Percentiles rank a stretch among this genome's conserved stretches.
Conservation (phyloP, 1,284 basidiomycete species). For the Sutorius eximius region DNA sequence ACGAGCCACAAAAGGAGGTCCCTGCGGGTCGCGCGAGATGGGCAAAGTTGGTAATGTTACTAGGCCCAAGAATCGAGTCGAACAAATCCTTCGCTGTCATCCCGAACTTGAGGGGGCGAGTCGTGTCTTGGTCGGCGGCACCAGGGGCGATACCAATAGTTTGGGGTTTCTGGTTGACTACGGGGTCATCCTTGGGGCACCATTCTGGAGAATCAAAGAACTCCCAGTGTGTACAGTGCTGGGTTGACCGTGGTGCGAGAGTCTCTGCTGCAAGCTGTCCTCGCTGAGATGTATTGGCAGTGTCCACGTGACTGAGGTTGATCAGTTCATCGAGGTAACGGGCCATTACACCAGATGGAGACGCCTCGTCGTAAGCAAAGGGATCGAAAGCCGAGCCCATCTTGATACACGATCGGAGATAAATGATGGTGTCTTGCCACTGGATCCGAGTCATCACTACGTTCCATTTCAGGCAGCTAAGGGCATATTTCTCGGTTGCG, state of each 20-base stretch:
- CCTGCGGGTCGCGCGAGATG: constrained; percentile 11
- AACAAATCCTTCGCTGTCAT: constrained; percentile 33
- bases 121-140: constrained; percentile 7
- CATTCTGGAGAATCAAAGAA: constrained; percentile 24
- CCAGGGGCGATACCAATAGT: constrained; percentile 34
- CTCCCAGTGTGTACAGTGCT: constrained; percentile 7
- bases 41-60: background rate
- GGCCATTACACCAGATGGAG: constrained; percentile 21
- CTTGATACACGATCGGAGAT: constrained; percentile 32
- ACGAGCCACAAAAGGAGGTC: constrained; percentile 28
- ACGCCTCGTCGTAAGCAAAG: constrained; percentile 22
- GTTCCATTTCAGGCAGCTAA: constrained; percentile 33
- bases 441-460: constrained; percentile 24
- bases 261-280: constrained; percentile 2
- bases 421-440: constrained; percentile 27
- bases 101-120: constrained; percentile 4
- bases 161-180: constrained; percentile 33
- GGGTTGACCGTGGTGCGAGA: constrained; percentile 19
- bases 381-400: constrained; percentile 32
- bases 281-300: background rate
- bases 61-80: constrained; percentile 29
- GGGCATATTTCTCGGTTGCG: constrained; percentile 30
- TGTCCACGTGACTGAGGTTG: constrained; percentile 4
- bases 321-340: constrained; percentile 27
- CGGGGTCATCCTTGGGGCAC: constrained; percentile 35